These are phyloP conservation scores for Boletellus deceptivus DNA, from an alignment of 1,284 basidiomycete species.

Conservation along the genomic window DNA sequence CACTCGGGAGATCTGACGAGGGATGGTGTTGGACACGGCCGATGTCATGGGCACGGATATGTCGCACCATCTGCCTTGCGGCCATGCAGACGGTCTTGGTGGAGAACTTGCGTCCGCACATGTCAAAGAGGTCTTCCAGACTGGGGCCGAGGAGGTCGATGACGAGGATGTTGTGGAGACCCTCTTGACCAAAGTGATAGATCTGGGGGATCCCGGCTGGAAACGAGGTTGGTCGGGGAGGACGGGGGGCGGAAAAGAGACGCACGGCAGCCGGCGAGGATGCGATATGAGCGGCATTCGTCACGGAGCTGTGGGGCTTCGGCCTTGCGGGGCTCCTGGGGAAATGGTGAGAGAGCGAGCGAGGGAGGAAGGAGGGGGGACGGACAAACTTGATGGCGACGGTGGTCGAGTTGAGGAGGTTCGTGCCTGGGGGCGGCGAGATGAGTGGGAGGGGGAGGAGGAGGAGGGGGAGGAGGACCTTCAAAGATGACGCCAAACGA, in stretches of 20 bases:
- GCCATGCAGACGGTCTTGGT: conserved; percentile 99
- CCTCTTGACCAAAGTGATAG: conserved; percentile 98
- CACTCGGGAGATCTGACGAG: conserved; percentile 83
- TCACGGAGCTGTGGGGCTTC: conserved; percentile 97
- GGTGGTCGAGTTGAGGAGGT: conserved; percentile 81
- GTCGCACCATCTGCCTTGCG: conserved; percentile 91
- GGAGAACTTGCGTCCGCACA: conserved; percentile 94
- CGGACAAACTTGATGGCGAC: conserved; percentile 98
- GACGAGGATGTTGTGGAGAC: conserved; percentile 94
- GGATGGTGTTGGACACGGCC: neutral
- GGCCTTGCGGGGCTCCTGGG: conserved; percentile 94
- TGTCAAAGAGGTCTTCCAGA: conserved; percentile 95
- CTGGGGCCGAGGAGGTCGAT: conserved; percentile 98
- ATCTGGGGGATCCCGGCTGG: conserved; percentile 94
- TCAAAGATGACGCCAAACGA: conserved; percentile 83
- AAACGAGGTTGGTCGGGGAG: conserved; percentile 14
- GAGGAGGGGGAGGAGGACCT: conserved; percentile 41
- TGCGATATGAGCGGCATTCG: conserved; percentile 97
- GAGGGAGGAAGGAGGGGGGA: conserved; percentile 18
- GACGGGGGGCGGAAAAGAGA: conserved; percentile 26
- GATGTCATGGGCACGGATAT: neutral
- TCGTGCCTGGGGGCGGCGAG: conserved; percentile 58
- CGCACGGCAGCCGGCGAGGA: conserved; percentile 89
- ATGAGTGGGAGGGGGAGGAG: neutral
- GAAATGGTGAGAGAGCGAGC: conserved; percentile 6